Evolutionary conservation across 179 eudicot genomes (phyloP), one percentile per base, ranked within the genome.

Genomic region (Silene vulgaris): DNA sequence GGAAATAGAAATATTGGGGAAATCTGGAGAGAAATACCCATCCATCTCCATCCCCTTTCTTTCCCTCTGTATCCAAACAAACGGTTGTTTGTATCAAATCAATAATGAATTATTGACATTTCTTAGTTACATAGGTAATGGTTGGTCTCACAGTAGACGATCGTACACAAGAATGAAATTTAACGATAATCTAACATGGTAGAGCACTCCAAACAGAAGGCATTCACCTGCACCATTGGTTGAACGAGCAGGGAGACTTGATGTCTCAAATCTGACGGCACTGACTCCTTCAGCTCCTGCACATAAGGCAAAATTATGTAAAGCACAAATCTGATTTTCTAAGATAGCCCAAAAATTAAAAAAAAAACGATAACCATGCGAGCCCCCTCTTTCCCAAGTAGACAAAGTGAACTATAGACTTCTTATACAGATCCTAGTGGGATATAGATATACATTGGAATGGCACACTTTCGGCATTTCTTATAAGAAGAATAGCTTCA

Each of bases 201-300:
- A 16, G 30, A 13, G 8, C 62, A 40, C 13, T 56, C 16, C 19
- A 73, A 28, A 40, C 61, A 70, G 5, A n/a, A 29, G 69, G 13
- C 16, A 21, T 77, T 68, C 37, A 91, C 98, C 97, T 93, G 98
- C 74, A 91, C 84, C 98, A 93, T 93, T 70, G 98, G 98, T 71
- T 91, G 97, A 80, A 91, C 97, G 65, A 93, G 92, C 52, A 91
- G 92, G 69, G 98, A 93, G 43, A 90, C 92, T 81, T 91, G 92
- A 87, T 93, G 98, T 74, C 97, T 84, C 72, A 83, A 83, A 80
- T 93, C 97, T 64, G 97, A 88, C 50, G 85, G 96, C 78, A 81
- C 98, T 19, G 91, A 85, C 79, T 88, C 95, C 76, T 93, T 93
- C 23, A 91, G 84, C 75, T 86, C 92, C 98, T 93, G 93, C 63